Base-by-base conservation (phyloP, 257 asterid species). In the Solanum bulbocastanum region DNA sequence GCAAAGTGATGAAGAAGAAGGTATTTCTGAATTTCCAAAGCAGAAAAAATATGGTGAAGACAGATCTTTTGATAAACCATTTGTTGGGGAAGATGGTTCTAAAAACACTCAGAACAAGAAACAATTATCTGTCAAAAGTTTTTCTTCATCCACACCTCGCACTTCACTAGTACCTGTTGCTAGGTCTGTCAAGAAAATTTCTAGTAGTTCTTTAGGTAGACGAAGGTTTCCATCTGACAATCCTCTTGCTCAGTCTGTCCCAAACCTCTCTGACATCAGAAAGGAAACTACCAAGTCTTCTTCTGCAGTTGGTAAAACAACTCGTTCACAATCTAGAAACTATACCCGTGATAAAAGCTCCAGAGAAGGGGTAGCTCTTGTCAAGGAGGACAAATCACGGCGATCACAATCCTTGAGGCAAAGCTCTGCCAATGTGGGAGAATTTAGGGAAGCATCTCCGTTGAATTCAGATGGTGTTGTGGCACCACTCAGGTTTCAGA, bases 211-310 rank as follows among this genome's bases (percentile, higher is more conserved):
- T 93, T 89, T 94, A 58, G 93, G 90, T 86, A 94, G 95, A 88
- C 94, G 95, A 74, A 94, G 96, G 91, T 87, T 87, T 91, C 98
- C 93, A 72, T 84, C 94, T 30, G 99, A 97, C 88, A 96, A 94
- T 90, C 98, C 94, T 86, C 95, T 96, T 87, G 95, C 94, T 39
- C 98, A 94, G 85, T 97, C 99, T 20, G 98, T 95, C 91, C 98
- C 96, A 58, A 94, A 93, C 90, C 93, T 97, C 89, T 91, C 97
- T 69, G 98, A 93, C 87, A 87, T 94, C 90, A 91, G 94, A 94
- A 97, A 94, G 89, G 99, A 97, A 90, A 95, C 91, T 66, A 87
- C 96, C 60, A 94, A 91, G 91, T 93, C 98, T 85, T 93, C 94
- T 90, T 87, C 91, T 86, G 93, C 94, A 88, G 89, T 91, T 86